Conservation (phyloP, 1,284 basidiomycete genomes). For the Phaffia rhodozyma region DNA sequence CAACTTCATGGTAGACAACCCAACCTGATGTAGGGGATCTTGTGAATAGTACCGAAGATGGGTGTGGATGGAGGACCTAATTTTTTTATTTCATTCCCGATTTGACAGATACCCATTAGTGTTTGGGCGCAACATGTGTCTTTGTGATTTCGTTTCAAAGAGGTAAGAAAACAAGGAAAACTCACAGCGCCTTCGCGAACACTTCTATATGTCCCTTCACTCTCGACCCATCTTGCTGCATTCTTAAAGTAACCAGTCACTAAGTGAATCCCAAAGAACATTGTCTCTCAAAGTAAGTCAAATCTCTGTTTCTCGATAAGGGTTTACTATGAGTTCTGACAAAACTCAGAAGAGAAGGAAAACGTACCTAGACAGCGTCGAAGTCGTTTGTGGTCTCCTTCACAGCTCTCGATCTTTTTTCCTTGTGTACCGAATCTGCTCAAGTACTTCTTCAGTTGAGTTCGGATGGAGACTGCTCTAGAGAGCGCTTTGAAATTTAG, state of each 20-base stretch:
- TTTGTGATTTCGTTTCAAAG: background rate
- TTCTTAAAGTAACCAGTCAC: slow-evolving; percentile 90
- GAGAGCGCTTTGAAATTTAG: slow-evolving; percentile 87
- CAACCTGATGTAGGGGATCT: slow-evolving; percentile 77
- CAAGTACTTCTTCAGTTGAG: slow-evolving; percentile 86
- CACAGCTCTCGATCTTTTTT: slow-evolving; percentile 54
- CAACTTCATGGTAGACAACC: slow-evolving; percentile 91
- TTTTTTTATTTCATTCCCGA: background rate
- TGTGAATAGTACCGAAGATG: slow-evolving; percentile 87
- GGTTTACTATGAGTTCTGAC: too few relatives aligned
- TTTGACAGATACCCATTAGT: background rate
- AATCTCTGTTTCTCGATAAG: too few relatives aligned
- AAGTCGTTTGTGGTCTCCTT: slow-evolving; percentile 66
- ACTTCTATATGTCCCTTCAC: slow-evolving; percentile 74
- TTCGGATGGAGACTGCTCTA: slow-evolving; percentile 77
- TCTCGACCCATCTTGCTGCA: slow-evolving; percentile 68
- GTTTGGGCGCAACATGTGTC: background rate
- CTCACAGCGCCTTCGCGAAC: slow-evolving; percentile 67
- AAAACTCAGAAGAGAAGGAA: background rate
- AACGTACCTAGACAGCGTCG: slow-evolving; percentile 52
- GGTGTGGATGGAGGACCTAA: slow-evolving; percentile 77
- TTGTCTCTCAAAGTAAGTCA: background rate
- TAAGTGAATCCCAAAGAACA: background rate
- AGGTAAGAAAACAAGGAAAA: slow-evolving; percentile 17
- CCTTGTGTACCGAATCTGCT: slow-evolving; percentile 60